Conservation (phyloP, 306 rosid species). For the Gillenia trifoliata region DNA sequence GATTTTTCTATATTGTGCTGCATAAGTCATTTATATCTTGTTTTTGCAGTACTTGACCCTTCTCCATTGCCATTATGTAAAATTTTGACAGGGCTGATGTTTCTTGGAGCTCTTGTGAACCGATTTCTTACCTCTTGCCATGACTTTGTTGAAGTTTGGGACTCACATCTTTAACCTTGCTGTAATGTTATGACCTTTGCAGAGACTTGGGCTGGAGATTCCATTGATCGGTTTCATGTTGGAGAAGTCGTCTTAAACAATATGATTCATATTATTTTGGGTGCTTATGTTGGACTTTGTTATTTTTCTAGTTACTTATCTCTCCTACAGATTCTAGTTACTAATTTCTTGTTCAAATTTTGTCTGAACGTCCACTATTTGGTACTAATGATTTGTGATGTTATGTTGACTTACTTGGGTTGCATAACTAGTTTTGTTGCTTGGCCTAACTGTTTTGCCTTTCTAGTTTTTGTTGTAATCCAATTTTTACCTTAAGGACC, state of each 20-base stretch:
- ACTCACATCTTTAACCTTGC: conserved; percentile 99
- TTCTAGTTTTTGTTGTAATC: conserved; percentile 15
- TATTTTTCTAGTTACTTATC: conserved; percentile 29
- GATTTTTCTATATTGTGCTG: conserved; percentile 1
- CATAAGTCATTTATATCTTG: conserved; percentile 13
- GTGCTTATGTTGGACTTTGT: conserved; percentile 41
- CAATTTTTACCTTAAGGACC: conserved; percentile 25
- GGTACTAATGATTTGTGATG: conserved; percentile 37
- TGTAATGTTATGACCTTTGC: conserved; percentile 97
- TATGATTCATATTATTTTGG: conserved; percentile 30
- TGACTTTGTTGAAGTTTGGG: conserved; percentile 99
- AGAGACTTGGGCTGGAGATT: conserved; percentile 68
- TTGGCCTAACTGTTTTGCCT: conserved; percentile 41
- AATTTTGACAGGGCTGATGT: conserved; percentile 95
- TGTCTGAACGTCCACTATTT: conserved; percentile 34
- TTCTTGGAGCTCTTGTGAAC: conserved; percentile 98
- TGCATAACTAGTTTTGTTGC: conserved; percentile 24
- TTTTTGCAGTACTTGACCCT: conserved; percentile 55
- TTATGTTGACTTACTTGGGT: conserved; percentile 27
- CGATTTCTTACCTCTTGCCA: conserved; percentile 99
- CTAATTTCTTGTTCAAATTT: conserved; percentile 39
- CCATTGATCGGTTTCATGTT: conserved; percentile 30
- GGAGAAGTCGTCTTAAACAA: conserved; percentile 45
- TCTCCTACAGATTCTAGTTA: conserved; percentile 36
- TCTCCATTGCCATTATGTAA: conserved; percentile 58